A percentile compares a stretch with the other conserved stretches of the same genome.
Evolutionary conservation across 495 filamentous ascomycete genomes (phyloP).

Genomic region (Talaromyces trachyspermus): DNA sequence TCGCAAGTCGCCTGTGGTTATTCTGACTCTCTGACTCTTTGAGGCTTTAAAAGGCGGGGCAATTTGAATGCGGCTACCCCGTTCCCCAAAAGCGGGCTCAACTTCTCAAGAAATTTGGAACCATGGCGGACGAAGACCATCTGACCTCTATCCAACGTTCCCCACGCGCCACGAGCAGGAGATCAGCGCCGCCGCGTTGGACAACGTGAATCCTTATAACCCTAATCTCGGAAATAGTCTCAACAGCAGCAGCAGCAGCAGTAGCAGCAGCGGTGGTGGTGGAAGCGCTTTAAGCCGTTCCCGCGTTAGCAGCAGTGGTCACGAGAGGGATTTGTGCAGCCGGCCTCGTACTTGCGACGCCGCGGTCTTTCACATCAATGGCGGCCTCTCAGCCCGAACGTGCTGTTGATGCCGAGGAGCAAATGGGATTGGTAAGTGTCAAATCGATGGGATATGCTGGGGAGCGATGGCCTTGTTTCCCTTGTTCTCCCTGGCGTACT

Average conservation of each 20-base stretch:
- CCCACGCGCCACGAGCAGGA: not conserved
- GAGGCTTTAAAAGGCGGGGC: too few relatives aligned
- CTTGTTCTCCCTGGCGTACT: not conserved
- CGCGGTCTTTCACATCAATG: constrained; percentile 44
- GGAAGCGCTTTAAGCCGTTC: not conserved
- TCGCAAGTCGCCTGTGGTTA: too few relatives aligned
- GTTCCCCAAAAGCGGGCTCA: not conserved
- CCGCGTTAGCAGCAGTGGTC: constrained; percentile 23
- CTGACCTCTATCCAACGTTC: not conserved
- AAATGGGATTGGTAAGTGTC: constrained; percentile 77
- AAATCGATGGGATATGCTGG: not conserved
- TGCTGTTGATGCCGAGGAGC: constrained; percentile 82
- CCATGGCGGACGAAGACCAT: not conserved
- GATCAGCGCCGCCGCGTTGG: constrained; percentile 4
- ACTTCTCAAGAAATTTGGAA: too few relatives aligned
- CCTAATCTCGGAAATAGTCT: not conserved
- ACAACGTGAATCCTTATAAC: not conserved
- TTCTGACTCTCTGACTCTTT: too few relatives aligned
- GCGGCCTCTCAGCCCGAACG: constrained; percentile 54
- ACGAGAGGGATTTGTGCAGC: constrained; percentile 59
- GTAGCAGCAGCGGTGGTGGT: not conserved
- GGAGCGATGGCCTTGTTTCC: constrained; percentile 6
- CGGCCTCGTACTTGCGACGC: constrained; percentile 77
- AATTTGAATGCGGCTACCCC: too few relatives aligned
- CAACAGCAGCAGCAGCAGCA: not conserved